Base-by-base conservation (phyloP, 2,329 filamentous ascomycete genomes). In the Colletotrichum orchidophilum region DNA sequence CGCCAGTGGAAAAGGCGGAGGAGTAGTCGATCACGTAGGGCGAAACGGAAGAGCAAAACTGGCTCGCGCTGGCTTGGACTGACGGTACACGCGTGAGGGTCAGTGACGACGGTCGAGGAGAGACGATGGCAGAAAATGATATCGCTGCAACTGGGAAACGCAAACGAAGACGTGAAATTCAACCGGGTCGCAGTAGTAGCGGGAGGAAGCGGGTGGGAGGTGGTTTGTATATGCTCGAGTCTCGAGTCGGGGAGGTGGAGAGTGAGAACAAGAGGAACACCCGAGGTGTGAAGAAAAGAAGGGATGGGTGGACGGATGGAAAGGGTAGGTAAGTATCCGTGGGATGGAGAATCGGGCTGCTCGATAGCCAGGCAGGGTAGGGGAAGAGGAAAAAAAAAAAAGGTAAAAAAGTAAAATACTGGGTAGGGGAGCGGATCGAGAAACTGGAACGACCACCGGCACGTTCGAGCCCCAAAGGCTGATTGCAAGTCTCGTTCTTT, bases 401-500 rank as follows among this genome's bases (percentile, higher is more conserved):
- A 55, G 55, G 49, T 35, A 60, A 70, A 62, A 70, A 71, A 68
- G 63, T 57, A 71, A 67, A 71, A 68, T 71, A 54, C 63, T 26
- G 46, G 70, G 46, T 42, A 66, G 53, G 49, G 29, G 62, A 67
- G 68, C 63, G 68, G 68, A 71, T 71, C 57, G 57, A 61, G 49
- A 42, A 49, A 63, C 59, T 72, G 70, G 70, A 72, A 72, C 66
- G 70, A 70, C 49, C 49, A 69, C 70, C 69, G 59, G 65, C 60
- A 60, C 69, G 66, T 70, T 71, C 69, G 69, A 71, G 69, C 46
- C 29, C 70, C 33, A 57, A 54, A 72, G 59, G 70, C 54, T 65
- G 70, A 70, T 72, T 72, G 70, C 70, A 70, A 49, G 65, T 54
- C 60, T 72, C 70, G 70, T 65, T 53, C 59, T 61, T 59, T 61